Evolutionary conservation across 345 rosid species (phyloP), one percentile per base, ranked within the genome.

Genomic region (Melaleuca quinquenervia): DNA sequence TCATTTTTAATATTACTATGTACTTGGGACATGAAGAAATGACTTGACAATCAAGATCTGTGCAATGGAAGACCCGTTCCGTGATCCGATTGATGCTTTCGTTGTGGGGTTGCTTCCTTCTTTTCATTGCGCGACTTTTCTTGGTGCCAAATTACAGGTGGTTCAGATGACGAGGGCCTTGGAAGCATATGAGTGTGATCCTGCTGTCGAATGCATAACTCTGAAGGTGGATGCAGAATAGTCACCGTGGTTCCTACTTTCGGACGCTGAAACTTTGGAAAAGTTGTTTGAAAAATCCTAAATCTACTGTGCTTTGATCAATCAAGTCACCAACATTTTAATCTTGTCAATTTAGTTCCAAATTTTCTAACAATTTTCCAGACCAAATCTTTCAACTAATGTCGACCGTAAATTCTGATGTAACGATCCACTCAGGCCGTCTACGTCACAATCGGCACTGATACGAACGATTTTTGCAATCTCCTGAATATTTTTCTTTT

Each of bases 201-300:
- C 90, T 11, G 12, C 58, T n/a, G 87, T 88, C 83, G 86, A 75
- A 87, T 44, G 89, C 50, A 78, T 89, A 45, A 85, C 85, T 26
- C 41, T 90, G 50, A 90, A 89, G 92, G 92, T 89, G 70, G 24
- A 32, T 21, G 21, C n/a, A 8, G 21, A 74, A 10, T 51, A 16
- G 22, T 16, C 12, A 0, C 24, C 8, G 24, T 0, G 45, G 7
- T 64, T 32, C 10, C 6, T 64, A 36, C 45, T 16, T 64, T 64
- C 3, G 24, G 24, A 32, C 32, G 24, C 3, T 18, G 12, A 8
- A n/a, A 58, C n/a, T 12, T 58, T 13, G 5, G 15, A 16, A 51
- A 51, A 13, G 1, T 51, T 13, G 16, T 14, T 27, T 14, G 16
- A 13, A 58, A 12, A 58, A 58, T 6, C 8, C 4, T 7, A 58